A percentile compares a stretch with the other conserved stretches of the same genome.
phyloP scores from a whole-genome alignment of 2,329 filamentous ascomycete species.

The Conoideocrella luteorostrata region DNA sequence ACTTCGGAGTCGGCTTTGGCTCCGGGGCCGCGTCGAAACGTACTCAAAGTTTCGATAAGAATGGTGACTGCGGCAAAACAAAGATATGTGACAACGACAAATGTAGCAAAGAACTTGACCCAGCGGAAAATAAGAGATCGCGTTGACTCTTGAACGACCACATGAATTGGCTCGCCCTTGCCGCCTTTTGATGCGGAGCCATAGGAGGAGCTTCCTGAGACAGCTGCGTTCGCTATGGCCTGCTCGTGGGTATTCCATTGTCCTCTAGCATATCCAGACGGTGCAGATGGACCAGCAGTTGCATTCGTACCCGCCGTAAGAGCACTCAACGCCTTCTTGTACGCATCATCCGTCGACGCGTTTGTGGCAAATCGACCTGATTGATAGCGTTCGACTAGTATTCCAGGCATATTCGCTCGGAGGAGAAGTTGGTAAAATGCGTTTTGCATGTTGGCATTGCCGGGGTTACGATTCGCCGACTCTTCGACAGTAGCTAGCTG shows the following conservation, averaged over 20 bases:
- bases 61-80: slow-evolving; percentile 74
- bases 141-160: slow-evolving; percentile 87
- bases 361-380: slow-evolving; percentile 81
- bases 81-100: slow-evolving; percentile 72
- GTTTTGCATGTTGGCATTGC: slow-evolving; percentile 81
- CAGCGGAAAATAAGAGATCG: slow-evolving; percentile 79
- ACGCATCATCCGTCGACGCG: slow-evolving; percentile 68
- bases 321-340: slow-evolving; percentile 61
- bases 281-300: slow-evolving; percentile 16
- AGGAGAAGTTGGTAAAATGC: slow-evolving; percentile 89
- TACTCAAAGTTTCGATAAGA: slow-evolving; percentile 71
- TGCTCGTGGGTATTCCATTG: slow-evolving; percentile 25
- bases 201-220: slow-evolving; percentile 11
- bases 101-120: slow-evolving; percentile 79
- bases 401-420: slow-evolving; percentile 87
- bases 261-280: slow-evolving; percentile 17
- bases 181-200: slow-evolving; percentile 46
- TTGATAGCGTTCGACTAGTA: slow-evolving; percentile 84
- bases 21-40: slow-evolving; percentile 67
- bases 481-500: slow-evolving; percentile 82
- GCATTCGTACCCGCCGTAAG: slow-evolving; percentile 24
- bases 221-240: slow-evolving; percentile 21
- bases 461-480: slow-evolving; percentile 86
- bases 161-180: slow-evolving; percentile 84
- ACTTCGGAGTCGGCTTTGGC: slow-evolving; percentile 73